A percentile compares a stretch with the other conserved stretches of the same genome.
phyloP scores from a whole-genome alignment of 305 asterid genomes.

The Monarda citriodora region DNA sequence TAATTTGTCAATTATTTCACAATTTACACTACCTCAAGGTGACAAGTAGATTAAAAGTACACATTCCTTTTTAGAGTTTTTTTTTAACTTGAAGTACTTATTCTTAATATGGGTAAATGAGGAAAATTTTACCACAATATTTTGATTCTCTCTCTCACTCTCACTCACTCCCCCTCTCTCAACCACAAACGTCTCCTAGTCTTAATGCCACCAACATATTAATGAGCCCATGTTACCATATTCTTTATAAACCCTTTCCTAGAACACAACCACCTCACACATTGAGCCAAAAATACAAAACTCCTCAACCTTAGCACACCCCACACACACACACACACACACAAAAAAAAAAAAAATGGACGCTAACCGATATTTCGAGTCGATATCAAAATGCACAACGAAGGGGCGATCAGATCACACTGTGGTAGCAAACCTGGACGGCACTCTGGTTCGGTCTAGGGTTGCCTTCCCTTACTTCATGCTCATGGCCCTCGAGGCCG shows the following conservation, averaged over 20 bases:
- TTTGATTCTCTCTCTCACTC: background rate
- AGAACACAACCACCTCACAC: constrained; percentile 2
- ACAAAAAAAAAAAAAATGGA: constrained; percentile 36
- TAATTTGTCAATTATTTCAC: no score
- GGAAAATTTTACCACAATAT: background rate
- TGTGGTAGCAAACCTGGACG: constrained; percentile 66
- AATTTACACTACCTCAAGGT: no score
- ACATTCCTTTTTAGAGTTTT: no score
- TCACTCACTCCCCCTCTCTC: constrained; percentile 17
- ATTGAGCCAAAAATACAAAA: constrained; percentile 8
- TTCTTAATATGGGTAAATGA: background rate
- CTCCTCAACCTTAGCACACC: background rate
- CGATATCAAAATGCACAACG: constrained; percentile 38
- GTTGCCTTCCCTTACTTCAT: constrained; percentile 72
- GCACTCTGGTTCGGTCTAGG: constrained; percentile 54
- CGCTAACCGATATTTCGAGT: constrained; percentile 35
- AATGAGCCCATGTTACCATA: constrained; percentile 14
- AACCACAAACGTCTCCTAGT: constrained; percentile 12
- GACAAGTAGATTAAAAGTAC: background rate
- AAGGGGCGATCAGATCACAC: constrained; percentile 46
- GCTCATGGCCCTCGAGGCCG: constrained; percentile 79
- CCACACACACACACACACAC: background rate
- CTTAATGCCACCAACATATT: constrained; percentile 12
- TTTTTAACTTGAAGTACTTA: no score
- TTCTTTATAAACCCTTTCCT: constrained; percentile 21